Base-by-base conservation (phyloP, 345 rosid species). In the Salix viminalis region DNA sequence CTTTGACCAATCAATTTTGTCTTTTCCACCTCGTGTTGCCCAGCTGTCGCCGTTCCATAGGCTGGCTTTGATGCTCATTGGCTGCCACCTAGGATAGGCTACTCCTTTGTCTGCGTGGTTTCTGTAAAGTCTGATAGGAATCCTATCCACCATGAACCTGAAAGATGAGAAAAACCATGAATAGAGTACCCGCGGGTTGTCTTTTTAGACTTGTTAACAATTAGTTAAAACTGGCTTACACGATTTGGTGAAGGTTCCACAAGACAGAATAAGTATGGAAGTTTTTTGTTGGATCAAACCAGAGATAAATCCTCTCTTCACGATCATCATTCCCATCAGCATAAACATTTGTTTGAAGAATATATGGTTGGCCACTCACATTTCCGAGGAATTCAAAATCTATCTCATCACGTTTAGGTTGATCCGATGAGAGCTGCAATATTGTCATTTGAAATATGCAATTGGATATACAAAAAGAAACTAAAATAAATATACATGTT, bases 11-110 rank as follows among this genome's bases (percentile, higher is more conserved):
- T 92, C 89, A 18, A 90, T 80, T 77, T 90, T 94, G 78, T 90
- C 94, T 23, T 48, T 83, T 3, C 97, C 97, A 19, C 97, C 97
- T 0, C 88, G 84, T 48, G 98, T 92, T 12, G 97, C 97, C 98
- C 97, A 94, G 77, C 84, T 86, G 69, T 90, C 97, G 13, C 97
- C 98, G 14, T 92, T 88, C 97, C 97, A 94, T 79, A 94, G 82
- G 88, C 88, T 90, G 41, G 67, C 73, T 61, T 87, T 84, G 73
- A 91, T 73, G 75, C 87, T 79, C 97, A 94, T 91, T 5, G 97
- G 95, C 36, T 91, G 92, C 87, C 85, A 84, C 78, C 86, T 85
- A 3, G 97, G 98, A 76, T 81, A 94, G 26, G 93, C 86, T 72
- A 88, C 89, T 2, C 92, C 95, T 82, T 91, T 83, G 65, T 89